Percentiles rank a stretch among this genome's conserved stretches.
These are phyloP conservation scores for Geotrichum europaeum DNA, from an alignment of 1,139 yeast species.

Conservation along the genomic window DNA sequence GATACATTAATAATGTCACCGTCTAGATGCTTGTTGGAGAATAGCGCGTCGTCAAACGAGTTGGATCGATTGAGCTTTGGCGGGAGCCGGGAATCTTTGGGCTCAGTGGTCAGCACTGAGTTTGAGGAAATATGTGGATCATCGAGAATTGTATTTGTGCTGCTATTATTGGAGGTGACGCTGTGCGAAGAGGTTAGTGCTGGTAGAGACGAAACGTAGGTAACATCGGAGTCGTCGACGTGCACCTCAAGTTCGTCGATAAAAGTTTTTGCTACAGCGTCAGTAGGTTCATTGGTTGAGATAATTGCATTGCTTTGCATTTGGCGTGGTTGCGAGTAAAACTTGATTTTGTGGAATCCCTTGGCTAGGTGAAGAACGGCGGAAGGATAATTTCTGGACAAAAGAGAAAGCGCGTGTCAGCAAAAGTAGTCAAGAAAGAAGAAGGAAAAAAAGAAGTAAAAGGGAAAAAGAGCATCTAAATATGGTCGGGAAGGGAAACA, in stretches of 20 bases:
- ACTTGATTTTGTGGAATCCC: background rate
- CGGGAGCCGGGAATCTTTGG: background rate
- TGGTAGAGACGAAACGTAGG: background rate
- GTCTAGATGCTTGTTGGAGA: background rate
- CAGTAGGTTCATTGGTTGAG: background rate
- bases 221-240: background rate
- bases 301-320: background rate
- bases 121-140: background rate
- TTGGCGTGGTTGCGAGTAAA: background rate
- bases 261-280: background rate
- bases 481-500: background rate
- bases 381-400: background rate
- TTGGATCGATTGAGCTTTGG: background rate
- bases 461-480: background rate
- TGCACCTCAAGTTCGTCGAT: background rate
- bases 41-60: background rate
- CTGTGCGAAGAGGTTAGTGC: slow-evolving; percentile 7
- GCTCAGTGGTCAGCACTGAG: background rate
- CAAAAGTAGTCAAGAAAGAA: background rate
- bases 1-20: background rate
- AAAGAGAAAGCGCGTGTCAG: no score
- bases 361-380: background rate
- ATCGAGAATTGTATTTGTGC: background rate
- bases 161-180: background rate
- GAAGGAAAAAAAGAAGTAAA: background rate